Percentiles rank a stretch among this genome's conserved stretches.
These are phyloP conservation scores for Candida stauntonica DNA, from an alignment of 805 yeast species.

Conservation along the genomic window DNA sequence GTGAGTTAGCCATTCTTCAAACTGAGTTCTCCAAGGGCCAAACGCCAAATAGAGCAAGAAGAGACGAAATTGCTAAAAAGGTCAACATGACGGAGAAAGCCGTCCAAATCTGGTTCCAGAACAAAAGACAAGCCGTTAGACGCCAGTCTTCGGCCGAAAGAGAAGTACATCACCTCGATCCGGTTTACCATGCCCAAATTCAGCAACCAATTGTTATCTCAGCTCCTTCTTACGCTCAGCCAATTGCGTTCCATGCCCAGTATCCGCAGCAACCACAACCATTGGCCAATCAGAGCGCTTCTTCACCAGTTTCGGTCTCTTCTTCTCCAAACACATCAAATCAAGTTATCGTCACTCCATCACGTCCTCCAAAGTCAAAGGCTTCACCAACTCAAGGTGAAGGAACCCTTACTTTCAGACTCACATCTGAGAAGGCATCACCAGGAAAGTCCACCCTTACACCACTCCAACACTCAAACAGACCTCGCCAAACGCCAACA, in stretches of 20 bases:
- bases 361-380: conserved; percentile 14
- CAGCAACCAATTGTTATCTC: conserved; percentile 6
- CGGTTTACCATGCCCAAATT: neutral
- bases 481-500: conserved; percentile 13
- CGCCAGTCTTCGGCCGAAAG: conserved; percentile 36
- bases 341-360: conserved; percentile 15
- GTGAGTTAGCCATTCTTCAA: conserved; percentile 77
- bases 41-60: conserved; percentile 75
- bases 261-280: conserved; percentile 6
- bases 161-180: conserved; percentile 28
- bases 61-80: conserved; percentile 71
- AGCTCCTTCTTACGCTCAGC: neutral
- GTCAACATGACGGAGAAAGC: conserved; percentile 97
- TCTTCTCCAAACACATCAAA: conserved; percentile 5
- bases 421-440: conserved; percentile 9
- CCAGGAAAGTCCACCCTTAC: conserved; percentile 13
- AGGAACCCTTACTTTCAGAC: conserved; percentile 23
- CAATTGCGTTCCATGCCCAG: neutral
- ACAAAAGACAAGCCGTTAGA: conserved; percentile 80
- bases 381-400: conserved; percentile 12
- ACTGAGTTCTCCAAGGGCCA: conserved; percentile 69
- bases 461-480: conserved; percentile 6
- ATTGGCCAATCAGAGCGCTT: neutral
- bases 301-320: neutral
- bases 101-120: conserved; percentile 98